Base-by-base conservation (phyloP, 129 eudicot species). In the Centaurea solstitialis region DNA sequence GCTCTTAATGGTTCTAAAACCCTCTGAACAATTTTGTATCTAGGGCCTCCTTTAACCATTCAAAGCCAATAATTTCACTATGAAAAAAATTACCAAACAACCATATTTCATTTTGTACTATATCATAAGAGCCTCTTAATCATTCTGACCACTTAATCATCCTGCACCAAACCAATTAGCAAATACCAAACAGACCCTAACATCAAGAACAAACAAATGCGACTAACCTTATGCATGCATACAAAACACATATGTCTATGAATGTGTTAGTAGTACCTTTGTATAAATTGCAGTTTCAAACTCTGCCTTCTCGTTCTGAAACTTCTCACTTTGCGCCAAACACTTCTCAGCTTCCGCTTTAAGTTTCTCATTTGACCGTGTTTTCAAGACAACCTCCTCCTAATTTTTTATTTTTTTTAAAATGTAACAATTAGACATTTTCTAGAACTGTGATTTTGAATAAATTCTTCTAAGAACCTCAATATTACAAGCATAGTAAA, bases 381-480 rank as follows among this genome's bases (percentile, higher is more conserved):
- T 83, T 82, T 91, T 95, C 76, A 81, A 80, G 59, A 91, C 98
- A 75, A 91, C 94, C 81, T 95, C 99, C 83, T 91, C 99, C 99
- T 94, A 57, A 77, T 70, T 22, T 77, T n/a, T 68, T 41, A 28
- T 75, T 70, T 22, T 77, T n/a, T 68, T 41, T 21, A 57, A n/a
- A n/a, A 15, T 50, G 21, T 0, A 50, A 50, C 17, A 50, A 15
- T 50, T 15, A 15, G 2, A 15, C 62, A 50, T 50, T 50, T 15
- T 50, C 62, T 15, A 50, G 15, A 17, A 15, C 8, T 17, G 62
- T 50, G 62, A 38, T 13, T 65, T 0, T 65, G 37, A 3, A 62
- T 21, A 38, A 23, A 62, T 64, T 8, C 9, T 37, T 35, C 26
- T 9, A n/a, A 62, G 15, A 35, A n/a, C 11, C 22, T 33, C 35